These are phyloP conservation scores for Eucommia ulmoides DNA, from an alignment of 257 asterid genomes.

Conservation along the genomic window DNA sequence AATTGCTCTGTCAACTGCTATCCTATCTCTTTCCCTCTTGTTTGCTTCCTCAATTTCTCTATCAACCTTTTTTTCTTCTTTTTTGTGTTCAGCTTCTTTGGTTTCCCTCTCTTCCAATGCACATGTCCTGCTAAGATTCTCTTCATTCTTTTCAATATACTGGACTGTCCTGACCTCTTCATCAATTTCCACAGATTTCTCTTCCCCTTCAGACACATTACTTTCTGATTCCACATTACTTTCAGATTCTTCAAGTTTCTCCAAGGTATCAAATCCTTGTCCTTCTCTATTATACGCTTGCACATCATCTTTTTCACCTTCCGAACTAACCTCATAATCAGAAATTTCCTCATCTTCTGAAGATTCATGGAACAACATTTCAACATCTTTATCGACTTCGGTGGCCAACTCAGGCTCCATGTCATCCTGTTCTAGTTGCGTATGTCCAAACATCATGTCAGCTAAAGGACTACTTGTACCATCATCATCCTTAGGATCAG, in stretches of 20 bases:
- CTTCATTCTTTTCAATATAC: constrained; percentile 16
- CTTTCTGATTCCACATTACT: constrained; percentile 9
- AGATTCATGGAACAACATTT: constrained; percentile 20
- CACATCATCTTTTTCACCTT: constrained; percentile 18
- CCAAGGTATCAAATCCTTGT: constrained; percentile 17
- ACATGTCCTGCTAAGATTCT: constrained; percentile 14
- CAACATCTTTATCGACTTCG: constrained; percentile 21
- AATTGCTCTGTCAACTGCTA: constrained; percentile 81
- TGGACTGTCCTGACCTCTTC: not conserved
- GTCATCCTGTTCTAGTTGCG: constrained; percentile 22
- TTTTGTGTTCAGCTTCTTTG: constrained; percentile 23
- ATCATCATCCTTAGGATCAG: constrained; percentile 5
- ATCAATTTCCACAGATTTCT: not conserved
- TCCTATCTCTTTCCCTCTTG: constrained; percentile 58
- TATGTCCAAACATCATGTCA: constrained; percentile 10
- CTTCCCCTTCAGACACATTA: not conserved
- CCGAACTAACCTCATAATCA: constrained; percentile 14
- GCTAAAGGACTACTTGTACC: constrained; percentile 4
- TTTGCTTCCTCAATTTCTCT: constrained; percentile 47
- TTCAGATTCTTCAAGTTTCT: constrained; percentile 20
- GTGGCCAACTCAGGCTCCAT: constrained; percentile 29
- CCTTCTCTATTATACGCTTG: constrained; percentile 16
- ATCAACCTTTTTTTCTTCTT: constrained; percentile 23
- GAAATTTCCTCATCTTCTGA: constrained; percentile 24
- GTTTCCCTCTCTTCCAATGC: constrained; percentile 25